Evolutionary conservation across 108 stramenopile genomes (phyloP), one percentile per base, ranked within the genome.

Genomic region (Schizochytrium sp.): DNA sequence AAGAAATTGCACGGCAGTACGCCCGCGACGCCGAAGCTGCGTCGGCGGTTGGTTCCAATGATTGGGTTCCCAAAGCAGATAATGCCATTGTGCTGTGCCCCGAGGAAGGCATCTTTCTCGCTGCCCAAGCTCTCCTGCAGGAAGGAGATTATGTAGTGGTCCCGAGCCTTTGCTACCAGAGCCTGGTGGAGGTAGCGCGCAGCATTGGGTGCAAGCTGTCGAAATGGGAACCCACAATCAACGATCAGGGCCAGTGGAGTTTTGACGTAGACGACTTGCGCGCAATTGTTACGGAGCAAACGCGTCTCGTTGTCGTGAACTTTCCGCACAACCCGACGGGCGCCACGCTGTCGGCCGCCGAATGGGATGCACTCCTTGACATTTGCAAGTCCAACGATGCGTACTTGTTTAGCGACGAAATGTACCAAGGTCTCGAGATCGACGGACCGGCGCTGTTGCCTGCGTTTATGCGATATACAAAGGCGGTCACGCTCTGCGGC

Each of bases 241-340:
- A 69, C 41, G 63, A 69, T 0, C 12, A 41, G 58, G 83, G 58
- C 29, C 29, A 48, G 25, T 90, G 83, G 57, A 69, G 4, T n/a
- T 72, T 90, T 47, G 57, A 5, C 72, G 45, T 90, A 41, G 87
- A 21, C 19, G 57, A 72, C 53, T 88, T 90, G 44, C 44, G 21
- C 44, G 5, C 19, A 21, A 18, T 47, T 34, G 58, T 88, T 4
- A 57, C 87, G 53, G 41, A 18, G 19, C 19, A 58, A n/a, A 90
- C 89, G 43, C 89, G 89, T 25, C n/a, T 83, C 29, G 51, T 91
- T 5, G 57, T 60, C 5, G 57, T 89, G 47, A 91, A 91, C 88
- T 91, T 91, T 51, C 91, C 91, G 21, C 91, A 91, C 87, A 91
- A 91, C 5, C 91, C 91, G 41, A 91, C 91, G 21, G 91, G 91